phyloP scores from a whole-genome alignment of 1,284 basidiomycete genomes.

The Chalciporus sp. region DNA sequence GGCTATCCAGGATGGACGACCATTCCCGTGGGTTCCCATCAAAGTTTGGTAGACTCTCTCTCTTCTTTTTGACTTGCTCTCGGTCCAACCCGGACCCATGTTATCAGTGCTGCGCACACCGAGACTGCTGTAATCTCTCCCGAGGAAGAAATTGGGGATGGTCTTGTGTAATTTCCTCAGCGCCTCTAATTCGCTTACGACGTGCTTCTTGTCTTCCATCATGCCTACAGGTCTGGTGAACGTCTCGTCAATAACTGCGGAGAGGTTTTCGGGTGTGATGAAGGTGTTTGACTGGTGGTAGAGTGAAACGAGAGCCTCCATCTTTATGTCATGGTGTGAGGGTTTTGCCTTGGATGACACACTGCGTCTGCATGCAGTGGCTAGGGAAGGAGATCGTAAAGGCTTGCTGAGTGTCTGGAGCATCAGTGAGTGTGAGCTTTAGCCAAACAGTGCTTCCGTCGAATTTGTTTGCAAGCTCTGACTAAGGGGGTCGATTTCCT shows the following conservation, averaged over 20 bases:
- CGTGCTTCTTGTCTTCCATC: conserved; percentile 21
- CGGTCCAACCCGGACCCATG: conserved; percentile 42
- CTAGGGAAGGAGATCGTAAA: conserved; percentile 10
- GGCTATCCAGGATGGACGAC: conserved; percentile 55
- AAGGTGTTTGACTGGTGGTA: conserved; percentile 71
- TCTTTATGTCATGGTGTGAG: conserved; percentile 46
- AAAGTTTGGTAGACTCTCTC: conserved; percentile 55
- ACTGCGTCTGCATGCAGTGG: conserved; percentile 12
- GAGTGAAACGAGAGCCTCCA: conserved; percentile 70
- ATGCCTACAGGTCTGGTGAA: conserved; percentile 41
- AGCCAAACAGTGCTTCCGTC: background rate
- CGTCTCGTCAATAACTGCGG: conserved; percentile 60
- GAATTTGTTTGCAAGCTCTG: background rate
- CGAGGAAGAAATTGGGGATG: conserved; percentile 44
- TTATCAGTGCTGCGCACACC: conserved; percentile 9
- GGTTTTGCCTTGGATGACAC: conserved; percentile 23
- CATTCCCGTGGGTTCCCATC: conserved; percentile 52
- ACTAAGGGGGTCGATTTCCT: background rate
- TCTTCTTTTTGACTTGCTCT: conserved; percentile 40
- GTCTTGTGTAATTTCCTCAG: conserved; percentile 30
- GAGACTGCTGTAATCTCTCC: conserved; percentile 20
- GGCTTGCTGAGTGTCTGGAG: conserved; percentile 4
- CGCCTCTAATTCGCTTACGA: conserved; percentile 19
- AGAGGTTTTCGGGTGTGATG: conserved; percentile 69
- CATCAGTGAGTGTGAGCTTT: conserved; percentile 12